Percentiles rank a stretch among this genome's conserved stretches.
phyloP scores from a whole-genome alignment of 768 basidiomycete species.

The Macrocybe gigantea region DNA sequence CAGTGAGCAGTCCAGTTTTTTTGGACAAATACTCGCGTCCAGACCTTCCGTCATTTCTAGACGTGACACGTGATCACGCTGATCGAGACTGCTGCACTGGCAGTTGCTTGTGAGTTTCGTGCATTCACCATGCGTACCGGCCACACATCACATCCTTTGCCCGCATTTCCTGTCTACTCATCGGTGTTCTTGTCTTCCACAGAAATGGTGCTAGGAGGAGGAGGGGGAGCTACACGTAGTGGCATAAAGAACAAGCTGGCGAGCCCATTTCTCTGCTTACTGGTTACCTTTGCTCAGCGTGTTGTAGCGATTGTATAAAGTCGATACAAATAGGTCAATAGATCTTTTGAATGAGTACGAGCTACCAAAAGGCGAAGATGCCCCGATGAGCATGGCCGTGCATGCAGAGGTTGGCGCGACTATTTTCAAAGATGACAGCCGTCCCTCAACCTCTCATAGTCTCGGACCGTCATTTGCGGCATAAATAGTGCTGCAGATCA shows the following conservation, averaged over 20 bases:
- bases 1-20: background rate
- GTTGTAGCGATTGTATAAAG: conserved; percentile 60
- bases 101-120: conserved; percentile 9
- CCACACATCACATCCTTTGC: conserved; percentile 73
- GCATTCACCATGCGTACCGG: conserved; percentile 60
- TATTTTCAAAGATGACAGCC: conserved; percentile 2
- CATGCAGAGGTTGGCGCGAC: conserved; percentile 44
- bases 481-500: conserved; percentile 73
- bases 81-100: background rate
- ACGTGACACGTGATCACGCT: too few relatives aligned
- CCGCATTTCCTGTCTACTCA: conserved; percentile 86
- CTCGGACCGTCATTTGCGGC: conserved; percentile 68
- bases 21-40: background rate
- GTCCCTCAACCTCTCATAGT: conserved; percentile 18
- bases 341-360: conserved; percentile 63
- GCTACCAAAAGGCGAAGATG: conserved; percentile 80
- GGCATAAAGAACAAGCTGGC: conserved; percentile 96
- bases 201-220: conserved; percentile 80
- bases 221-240: conserved; percentile 78
- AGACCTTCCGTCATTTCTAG: background rate
- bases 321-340: conserved; percentile 47
- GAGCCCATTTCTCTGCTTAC: conserved; percentile 19
- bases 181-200: conserved; percentile 72
- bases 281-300: conserved; percentile 2
- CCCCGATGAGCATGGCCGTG: conserved; percentile 92